Base-by-base conservation (phyloP, 1,284 basidiomycete species). In the Vanrija sp. region DNA sequence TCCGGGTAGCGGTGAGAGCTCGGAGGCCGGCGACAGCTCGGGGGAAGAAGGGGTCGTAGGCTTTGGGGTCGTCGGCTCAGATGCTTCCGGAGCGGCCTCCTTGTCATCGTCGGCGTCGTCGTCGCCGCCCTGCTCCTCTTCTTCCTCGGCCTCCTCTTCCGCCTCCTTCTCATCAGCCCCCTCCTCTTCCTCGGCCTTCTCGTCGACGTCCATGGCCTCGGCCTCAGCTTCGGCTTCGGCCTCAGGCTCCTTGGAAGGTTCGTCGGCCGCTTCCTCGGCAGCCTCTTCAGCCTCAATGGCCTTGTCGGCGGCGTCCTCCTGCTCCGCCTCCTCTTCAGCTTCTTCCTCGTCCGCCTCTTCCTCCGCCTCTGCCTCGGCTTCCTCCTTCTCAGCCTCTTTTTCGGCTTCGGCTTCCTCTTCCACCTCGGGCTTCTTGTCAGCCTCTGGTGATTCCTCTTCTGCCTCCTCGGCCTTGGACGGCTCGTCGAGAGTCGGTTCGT, bases 1-100 rank as follows among this genome's bases (percentile, higher is more conserved):
- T 47, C 44, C 52, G 6, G 60, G 63, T 10, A 58, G 51, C 5
- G 65, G 60, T 3, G 65, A 66, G 21, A 63, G 51, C 19, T 66
- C 65, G 8, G 62, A 65, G 9, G 52, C 56, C 8, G 61, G 57
- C 10, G 65, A 63, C 4, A 65, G 58, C 14, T 63, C 63, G 7
- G 65, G 40, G 1, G 64, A 62, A 12, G 51, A 47, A 6, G 56
- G 49, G 16, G 54, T 49, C 8, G 51, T 25, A 10, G 38, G 48
- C 49, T 45, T 39, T 5, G 52, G 47, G 3, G 47, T 44, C 6
- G 46, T 49, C 6, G 43, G 46, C 29, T 54, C 43, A 6, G 51
- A 44, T 18, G 23, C 44, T 21, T 29, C 25, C 16, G 44, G 6
- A 43, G 39, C 29, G 9, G 46, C n/a, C 21, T 12, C 28, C 38